Base-by-base conservation (phyloP, 2,329 filamentous ascomycete genomes). In the Neofusicoccum laricinum region DNA sequence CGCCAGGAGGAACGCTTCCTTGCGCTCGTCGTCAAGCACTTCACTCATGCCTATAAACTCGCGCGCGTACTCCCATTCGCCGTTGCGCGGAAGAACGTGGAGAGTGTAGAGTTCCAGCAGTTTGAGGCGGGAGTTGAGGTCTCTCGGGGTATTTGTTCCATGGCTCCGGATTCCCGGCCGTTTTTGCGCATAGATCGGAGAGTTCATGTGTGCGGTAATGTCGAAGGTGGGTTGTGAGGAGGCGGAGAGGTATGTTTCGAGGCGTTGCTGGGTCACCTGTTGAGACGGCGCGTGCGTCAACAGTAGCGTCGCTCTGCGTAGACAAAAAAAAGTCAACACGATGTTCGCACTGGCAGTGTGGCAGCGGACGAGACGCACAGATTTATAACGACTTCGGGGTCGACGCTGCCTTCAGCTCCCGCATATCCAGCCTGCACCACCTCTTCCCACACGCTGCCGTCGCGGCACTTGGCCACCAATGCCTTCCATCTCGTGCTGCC, bases 21-120 rank as follows among this genome's bases (percentile, higher is more conserved):
- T 88, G 49, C 92, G 87, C 79, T 98, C 95, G 61, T 97, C 94
- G 75, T 98, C 94, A 1, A 99, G 84, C 30, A 97, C 87, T 51
- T 94, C 88, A 75, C 89, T 95, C 72, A 92, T 87, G 71, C 84
- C 87, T 72, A 98, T 96, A 76, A 98, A 98, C 70, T 96, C 91
- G 66, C 88, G 86, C 3, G 95, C 92, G 71, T 97, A 97, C 65
- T 97, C 92, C 95, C 95, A 99, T 78, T 98, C 93, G 64, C 92
- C 88, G 70, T 97, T 98, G 61, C 92, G 86, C 4, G 94, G 88
- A n/a, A 99, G 86, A 7, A 98, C 92, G 73, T 99, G 95, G 4
- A 99, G 84, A 1, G 93, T 96, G 76, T 97, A 99, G 8, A 99
- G 84, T 78, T 99, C 95, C 58, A 99, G 86, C 46, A 99, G 91